Base-by-base conservation (phyloP, 2,329 filamentous ascomycete species). In the Arachnomyces sp. region DNA sequence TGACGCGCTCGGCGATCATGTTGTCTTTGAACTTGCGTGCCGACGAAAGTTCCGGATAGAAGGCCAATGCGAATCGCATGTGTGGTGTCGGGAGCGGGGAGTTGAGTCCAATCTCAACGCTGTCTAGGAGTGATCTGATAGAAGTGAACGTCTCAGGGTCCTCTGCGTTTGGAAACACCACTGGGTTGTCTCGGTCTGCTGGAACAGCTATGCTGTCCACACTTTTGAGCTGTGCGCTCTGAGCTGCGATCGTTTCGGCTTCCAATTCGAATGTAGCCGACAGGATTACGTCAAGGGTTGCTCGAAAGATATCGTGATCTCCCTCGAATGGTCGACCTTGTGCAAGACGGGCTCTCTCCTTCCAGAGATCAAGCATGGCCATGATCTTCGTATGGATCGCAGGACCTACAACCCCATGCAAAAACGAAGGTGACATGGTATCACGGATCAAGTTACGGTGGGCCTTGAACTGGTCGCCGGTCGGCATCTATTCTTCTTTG, bases 221-320 rank as follows among this genome's bases (percentile, higher is more conserved):
- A n/a, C n/a, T n/a, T n/a, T n/a, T n/a, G n/a, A n/a, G n/a, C n/a
- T n/a, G n/a, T n/a, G n/a, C n/a, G n/a, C n/a, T 25, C 20, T 25
- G 20, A 5, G 20, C 5, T 25, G 20, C 9, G 20, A 25, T 25
- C 5, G 20, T 5, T 25, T 9, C 20, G 9, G 9, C 20, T 9
- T 25, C 20, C 5, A 25, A 25, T 9, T 9, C 65, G 11, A 66
- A 54, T 0, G 61, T 47, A 7, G 56, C 57, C 0, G 57, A 60
- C 59, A 59, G 67, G 18, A 67, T 63, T 11, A 53, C 58, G 43
- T 68, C 64, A 17, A 69, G 48, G 0, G 60, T 55, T 0, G 53
- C 55, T 20, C 59, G 48, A 41, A 51, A 48, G 18, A 68, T 51
- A 40, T 69, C 66, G 3, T 59, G 43, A 1, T 38, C 30, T 3